Base-by-base conservation (phyloP, 345 rosid genomes). In the Lepidium sativum region DNA sequence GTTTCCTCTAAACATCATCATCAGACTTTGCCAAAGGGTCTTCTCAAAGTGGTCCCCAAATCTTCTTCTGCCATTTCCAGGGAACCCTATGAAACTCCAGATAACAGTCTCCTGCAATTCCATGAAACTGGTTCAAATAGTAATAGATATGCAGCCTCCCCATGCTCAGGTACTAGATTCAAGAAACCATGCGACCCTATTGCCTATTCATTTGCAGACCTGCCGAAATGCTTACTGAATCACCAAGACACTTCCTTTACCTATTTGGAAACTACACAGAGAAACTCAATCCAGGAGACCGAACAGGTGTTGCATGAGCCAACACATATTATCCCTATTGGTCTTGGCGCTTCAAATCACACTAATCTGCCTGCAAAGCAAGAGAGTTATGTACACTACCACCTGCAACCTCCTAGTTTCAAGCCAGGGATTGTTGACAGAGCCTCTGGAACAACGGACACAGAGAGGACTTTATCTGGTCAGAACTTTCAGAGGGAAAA, bases 1-100 rank as follows among this genome's bases (percentile, higher is more conserved):
- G 52, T 44, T 32, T 71, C 71, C 31, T 41, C 52, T 61, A 71
- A 66, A 45, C 71, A 71, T 57, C 72, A 54, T 27, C 54, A 29
- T 59, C 83, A 75, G 65, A 25, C 69, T 37, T 71, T 73, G 34
- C 81, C 84, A 17, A 84, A 80, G 74, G 89, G 92, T 63, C 59
- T 84, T 58, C 70, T 86, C 74, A 86, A 83, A 79, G 70, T 82
- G 45, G 69, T 68, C 57, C 83, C 85, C 9, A 84, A 67, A 70
- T 55, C 39, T 60, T 67, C 81, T 71, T 71, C 78, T 64, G 55
- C 48, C 60, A 61, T 29, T 23, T 40, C 65, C 53, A 66, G 58
- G 63, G 74, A 72, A 52, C 60, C 79, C 32, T 71, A 50, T 50
- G 53, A 55, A 54, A 32, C 69, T 29, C 72, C 69, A 45, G 73